Percentiles rank a stretch among this genome's conserved stretches.
phyloP scores from a whole-genome alignment of 2,329 filamentous ascomycete genomes.

The Claviceps capensis region DNA sequence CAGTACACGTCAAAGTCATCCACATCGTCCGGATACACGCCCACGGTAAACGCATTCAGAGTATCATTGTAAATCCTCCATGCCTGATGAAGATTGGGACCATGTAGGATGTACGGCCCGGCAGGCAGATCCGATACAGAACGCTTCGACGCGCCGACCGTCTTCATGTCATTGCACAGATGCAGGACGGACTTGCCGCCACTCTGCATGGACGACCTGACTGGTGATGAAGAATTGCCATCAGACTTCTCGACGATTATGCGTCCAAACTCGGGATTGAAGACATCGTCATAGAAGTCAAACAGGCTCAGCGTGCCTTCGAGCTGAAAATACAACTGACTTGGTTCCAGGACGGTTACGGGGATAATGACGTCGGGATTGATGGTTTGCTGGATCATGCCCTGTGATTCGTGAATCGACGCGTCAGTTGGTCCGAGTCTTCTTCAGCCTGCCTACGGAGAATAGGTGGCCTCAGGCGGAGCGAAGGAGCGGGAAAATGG shows the following conservation, averaged over 20 bases:
- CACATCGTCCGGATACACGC: slow-evolving; percentile 22
- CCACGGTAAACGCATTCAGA: slow-evolving; percentile 21
- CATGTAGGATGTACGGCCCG: slow-evolving; percentile 27
- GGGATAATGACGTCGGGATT: slow-evolving; percentile 26
- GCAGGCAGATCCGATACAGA: slow-evolving; percentile 18
- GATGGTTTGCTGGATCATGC: slow-evolving; percentile 27
- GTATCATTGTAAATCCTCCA: slow-evolving; percentile 27
- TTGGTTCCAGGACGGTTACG: slow-evolving; percentile 24
- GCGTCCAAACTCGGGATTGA: slow-evolving; percentile 22
- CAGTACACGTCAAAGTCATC: slow-evolving; percentile 4
- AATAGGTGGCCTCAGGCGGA: too few relatives aligned
- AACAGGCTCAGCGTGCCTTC: slow-evolving; percentile 20
- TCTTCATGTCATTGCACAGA: slow-evolving; percentile 10
- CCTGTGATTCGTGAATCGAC: slow-evolving; percentile 12
- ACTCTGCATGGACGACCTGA: background rate
- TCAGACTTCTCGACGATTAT: slow-evolving; percentile 25
- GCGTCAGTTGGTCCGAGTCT: background rate
- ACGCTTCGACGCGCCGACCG: slow-evolving; percentile 7
- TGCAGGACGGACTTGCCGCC: slow-evolving; percentile 2
- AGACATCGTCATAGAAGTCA: slow-evolving; percentile 24
- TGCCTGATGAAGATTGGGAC: slow-evolving; percentile 26
- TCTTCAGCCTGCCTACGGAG: background rate
- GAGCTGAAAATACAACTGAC: slow-evolving; percentile 24
- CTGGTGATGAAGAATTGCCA: slow-evolving; percentile 7
- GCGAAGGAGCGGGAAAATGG: background rate